Conservation (phyloP, 2,329 filamentous ascomycete species). For the Neopestalotiopsis sp. region DNA sequence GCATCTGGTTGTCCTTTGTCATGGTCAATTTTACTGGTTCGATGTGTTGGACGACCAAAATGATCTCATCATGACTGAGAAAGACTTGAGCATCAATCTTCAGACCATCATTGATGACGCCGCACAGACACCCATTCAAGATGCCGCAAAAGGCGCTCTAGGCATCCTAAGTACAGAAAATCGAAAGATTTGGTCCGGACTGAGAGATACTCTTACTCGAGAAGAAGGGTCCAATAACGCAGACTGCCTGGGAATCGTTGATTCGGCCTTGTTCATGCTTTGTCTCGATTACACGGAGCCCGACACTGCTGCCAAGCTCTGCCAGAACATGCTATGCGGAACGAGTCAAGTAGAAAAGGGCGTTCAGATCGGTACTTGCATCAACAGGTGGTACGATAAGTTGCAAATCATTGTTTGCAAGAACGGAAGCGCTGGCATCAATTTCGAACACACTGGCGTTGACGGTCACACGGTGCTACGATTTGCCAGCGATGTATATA, state of each 20-base stretch:
- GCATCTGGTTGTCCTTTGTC: constrained; percentile 90
- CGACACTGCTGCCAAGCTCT: constrained; percentile 78
- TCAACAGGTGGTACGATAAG: constrained; percentile 99
- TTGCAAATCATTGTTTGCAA: constrained; percentile 99
- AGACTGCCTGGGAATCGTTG: constrained; percentile 93
- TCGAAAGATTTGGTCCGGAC: constrained; percentile 90
- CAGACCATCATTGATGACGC: constrained; percentile 93
- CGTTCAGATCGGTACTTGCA: constrained; percentile 96
- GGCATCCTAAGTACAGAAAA: constrained; percentile 97
- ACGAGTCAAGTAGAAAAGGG: constrained; percentile 90
- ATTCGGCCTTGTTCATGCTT: constrained; percentile 89
- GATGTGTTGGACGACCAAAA: constrained; percentile 94
- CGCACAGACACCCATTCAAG: constrained; percentile 84
- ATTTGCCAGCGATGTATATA: constrained; percentile 96
- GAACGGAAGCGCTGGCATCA: constrained; percentile 97
- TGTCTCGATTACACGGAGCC: constrained; percentile 95
- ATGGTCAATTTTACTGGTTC: constrained; percentile 99
- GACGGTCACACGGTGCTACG: constrained; percentile 96
- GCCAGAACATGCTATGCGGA: constrained; percentile 97
- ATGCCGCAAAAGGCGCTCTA: constrained; percentile 92
- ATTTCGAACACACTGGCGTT: constrained; percentile 98
- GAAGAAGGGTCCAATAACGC: constrained; percentile 93
- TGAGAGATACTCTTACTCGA: constrained; percentile 84
- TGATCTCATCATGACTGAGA: constrained; percentile 96
- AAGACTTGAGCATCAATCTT: constrained; percentile 88